Percentiles rank a stretch among this genome's conserved stretches.
These are phyloP conservation scores for Astragalus glycyphyllos DNA, from an alignment of 306 rosid species.

Conservation along the genomic window DNA sequence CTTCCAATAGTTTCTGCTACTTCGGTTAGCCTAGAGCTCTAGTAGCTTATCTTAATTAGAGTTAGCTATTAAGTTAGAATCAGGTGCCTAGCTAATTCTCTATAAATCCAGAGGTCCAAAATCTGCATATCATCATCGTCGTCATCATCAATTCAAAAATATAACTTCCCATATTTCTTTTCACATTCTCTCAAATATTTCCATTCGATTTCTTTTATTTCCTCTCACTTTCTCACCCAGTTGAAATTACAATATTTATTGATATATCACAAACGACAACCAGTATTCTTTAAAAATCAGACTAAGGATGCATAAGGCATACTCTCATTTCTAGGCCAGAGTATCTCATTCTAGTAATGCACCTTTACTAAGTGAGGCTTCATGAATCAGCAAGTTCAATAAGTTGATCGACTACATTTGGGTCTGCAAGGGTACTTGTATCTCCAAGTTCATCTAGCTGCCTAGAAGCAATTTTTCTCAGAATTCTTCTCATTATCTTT, in stretches of 20 bases:
- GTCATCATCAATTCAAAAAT: background rate
- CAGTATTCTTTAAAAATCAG: background rate
- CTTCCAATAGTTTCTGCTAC: no score
- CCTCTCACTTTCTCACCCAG: background rate
- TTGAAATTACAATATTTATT: slow-evolving; percentile 4
- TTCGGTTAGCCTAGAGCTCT: no score
- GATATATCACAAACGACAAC: slow-evolving; percentile 4
- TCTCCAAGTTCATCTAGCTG: slow-evolving; percentile 95
- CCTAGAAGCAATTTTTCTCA: slow-evolving; percentile 90
- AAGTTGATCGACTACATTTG: slow-evolving; percentile 84
- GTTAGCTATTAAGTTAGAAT: no score
- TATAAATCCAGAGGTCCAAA: background rate
- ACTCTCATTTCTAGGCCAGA: slow-evolving; percentile 25
- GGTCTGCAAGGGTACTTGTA: slow-evolving; percentile 95
- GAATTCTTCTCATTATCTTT: slow-evolving; percentile 96
- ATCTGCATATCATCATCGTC: background rate
- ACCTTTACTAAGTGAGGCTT: slow-evolving; percentile 45
- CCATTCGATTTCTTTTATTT: background rate
- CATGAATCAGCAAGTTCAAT: slow-evolving; percentile 71
- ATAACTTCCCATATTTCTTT: background rate
- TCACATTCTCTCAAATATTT: background rate
- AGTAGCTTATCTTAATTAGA: no score
- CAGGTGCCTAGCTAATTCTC: no score
- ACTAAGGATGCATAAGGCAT: background rate
- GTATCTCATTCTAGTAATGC: background rate